These are phyloP conservation scores for Juglanconis oblonga DNA, from an alignment of 2,329 filamentous ascomycete species.

Conservation along the genomic window DNA sequence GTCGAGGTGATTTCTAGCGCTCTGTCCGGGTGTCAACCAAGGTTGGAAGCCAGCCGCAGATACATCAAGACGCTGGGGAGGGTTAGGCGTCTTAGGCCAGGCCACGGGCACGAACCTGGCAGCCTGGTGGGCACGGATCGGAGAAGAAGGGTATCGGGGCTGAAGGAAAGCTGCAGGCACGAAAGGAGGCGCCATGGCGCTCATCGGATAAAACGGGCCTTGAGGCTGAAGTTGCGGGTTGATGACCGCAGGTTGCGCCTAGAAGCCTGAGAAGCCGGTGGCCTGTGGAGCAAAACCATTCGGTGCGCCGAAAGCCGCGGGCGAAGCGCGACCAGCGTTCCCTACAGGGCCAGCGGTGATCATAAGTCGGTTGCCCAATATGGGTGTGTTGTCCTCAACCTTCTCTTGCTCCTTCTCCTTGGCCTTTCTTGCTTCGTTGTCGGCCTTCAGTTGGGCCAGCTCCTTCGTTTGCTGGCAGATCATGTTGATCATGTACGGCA, in stretches of 20 bases:
- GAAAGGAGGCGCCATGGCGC: not conserved
- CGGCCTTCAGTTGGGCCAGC: slow-evolving; percentile 80
- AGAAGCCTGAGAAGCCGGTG: slow-evolving; percentile 68
- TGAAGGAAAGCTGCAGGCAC: not conserved
- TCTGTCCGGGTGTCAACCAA: not conserved
- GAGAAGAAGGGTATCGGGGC: not conserved
- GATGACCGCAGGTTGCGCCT: slow-evolving; percentile 31
- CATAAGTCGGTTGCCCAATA: slow-evolving; percentile 86
- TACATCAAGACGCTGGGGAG: slow-evolving; percentile 3
- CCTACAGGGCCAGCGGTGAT: slow-evolving; percentile 82
- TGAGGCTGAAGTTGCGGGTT: slow-evolving; percentile 1
- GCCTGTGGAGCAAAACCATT: slow-evolving; percentile 51
- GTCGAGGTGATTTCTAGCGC: not conserved
- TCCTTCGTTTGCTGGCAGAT: slow-evolving; percentile 86
- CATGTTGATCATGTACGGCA: slow-evolving; percentile 99
- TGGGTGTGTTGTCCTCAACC: slow-evolving; percentile 90
- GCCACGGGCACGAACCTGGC: not conserved
- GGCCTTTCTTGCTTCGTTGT: slow-evolving; percentile 69
- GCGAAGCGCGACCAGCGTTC: slow-evolving; percentile 50
- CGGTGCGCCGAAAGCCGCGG: slow-evolving; percentile 52
- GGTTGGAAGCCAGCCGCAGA: slow-evolving; percentile 6
- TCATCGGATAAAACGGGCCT: not conserved
- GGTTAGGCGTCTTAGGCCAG: not conserved
- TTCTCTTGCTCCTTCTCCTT: slow-evolving; percentile 55
- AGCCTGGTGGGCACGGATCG: not conserved